phyloP scores from a whole-genome alignment of 768 basidiomycete species.

The Lentinula aciculospora region DNA sequence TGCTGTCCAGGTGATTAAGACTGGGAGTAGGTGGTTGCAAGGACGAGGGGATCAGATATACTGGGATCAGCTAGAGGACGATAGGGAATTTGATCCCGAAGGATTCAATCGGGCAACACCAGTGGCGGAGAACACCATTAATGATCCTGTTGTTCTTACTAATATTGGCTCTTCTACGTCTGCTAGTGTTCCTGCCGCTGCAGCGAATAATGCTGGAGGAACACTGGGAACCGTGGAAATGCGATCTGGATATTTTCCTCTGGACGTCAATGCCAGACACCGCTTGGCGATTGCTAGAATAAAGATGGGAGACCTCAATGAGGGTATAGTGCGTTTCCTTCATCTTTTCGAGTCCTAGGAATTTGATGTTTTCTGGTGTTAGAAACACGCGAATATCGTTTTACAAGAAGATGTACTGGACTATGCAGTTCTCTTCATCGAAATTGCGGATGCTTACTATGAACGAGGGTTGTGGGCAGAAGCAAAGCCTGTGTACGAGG shows the following conservation, averaged over 20 bases:
- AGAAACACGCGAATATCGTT: constrained; percentile 78
- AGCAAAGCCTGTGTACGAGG: constrained; percentile 76
- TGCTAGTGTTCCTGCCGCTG: not conserved
- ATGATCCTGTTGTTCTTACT: not conserved
- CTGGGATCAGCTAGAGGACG: constrained; percentile 83
- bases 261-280: constrained; percentile 79
- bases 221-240: constrained; percentile 20
- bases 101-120: constrained; percentile 5
- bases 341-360: not conserved
- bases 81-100: constrained; percentile 73
- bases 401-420: constrained; percentile 67
- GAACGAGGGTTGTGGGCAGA: constrained; percentile 71
- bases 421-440: constrained; percentile 72
- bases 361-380: not conserved
- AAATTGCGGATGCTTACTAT: constrained; percentile 84
- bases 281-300: constrained; percentile 80
- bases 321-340: constrained; percentile 62
- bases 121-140: constrained; percentile 13
- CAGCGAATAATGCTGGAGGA: constrained; percentile 23
- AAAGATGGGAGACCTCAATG: constrained; percentile 70
- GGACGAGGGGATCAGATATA: constrained; percentile 64
- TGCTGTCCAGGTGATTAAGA: constrained; percentile 63
- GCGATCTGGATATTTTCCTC: constrained; percentile 49
- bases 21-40: constrained; percentile 89
- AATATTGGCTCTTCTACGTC: not conserved